Conservation (phyloP, 2,329 filamentous ascomycete species). For the Colletotrichum karsti region DNA sequence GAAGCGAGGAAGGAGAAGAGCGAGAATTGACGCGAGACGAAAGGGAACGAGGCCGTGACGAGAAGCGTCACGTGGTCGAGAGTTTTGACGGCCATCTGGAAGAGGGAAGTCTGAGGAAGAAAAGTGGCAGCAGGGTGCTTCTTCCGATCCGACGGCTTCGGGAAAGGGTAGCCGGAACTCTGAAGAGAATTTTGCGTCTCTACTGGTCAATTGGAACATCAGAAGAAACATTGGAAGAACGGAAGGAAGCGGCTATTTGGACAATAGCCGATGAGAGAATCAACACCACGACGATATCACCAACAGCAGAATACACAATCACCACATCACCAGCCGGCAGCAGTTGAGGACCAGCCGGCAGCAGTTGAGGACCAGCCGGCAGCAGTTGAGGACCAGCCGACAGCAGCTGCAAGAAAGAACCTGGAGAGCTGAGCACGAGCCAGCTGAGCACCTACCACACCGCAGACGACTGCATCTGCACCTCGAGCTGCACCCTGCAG, state of each 20-base stretch:
- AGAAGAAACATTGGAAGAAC: not conserved
- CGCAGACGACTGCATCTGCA: not conserved
- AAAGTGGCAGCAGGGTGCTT: not conserved
- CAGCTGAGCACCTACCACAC: conserved; percentile 2
- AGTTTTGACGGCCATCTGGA: too few species aligned
- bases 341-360: too few species aligned
- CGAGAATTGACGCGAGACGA: not conserved
- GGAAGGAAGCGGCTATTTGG: not conserved
- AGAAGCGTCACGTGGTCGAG: not conserved
- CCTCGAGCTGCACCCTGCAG: not conserved
- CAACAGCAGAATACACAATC: too few species aligned
- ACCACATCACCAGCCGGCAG: too few species aligned
- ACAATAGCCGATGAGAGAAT: too few species aligned
- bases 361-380: too few species aligned
- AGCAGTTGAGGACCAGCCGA: too few species aligned
- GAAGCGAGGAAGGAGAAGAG: not conserved
- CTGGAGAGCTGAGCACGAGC: not conserved
- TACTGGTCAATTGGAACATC: not conserved
- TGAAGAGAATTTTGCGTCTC: not conserved
- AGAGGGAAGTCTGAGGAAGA: not conserved
- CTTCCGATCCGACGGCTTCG: not conserved
- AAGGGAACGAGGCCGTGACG: not conserved
- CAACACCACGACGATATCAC: too few species aligned
- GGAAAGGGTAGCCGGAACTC: not conserved
- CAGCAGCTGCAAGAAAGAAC: not conserved